These are phyloP conservation scores for Aurinia saxatilis DNA, from an alignment of 345 rosid species.

Conservation along the genomic window DNA sequence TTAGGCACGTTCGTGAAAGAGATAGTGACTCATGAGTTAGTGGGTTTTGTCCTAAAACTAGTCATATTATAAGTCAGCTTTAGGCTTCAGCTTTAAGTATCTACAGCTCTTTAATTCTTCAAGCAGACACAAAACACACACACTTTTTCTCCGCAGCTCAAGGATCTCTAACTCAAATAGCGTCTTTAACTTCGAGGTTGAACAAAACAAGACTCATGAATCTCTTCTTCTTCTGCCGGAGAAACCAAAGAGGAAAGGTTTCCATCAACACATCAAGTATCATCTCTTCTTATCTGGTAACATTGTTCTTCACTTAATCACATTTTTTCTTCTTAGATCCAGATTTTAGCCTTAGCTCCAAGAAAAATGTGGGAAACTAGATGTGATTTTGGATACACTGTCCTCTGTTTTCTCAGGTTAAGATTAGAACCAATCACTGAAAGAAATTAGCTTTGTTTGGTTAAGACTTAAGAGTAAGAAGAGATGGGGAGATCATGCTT, in stretches of 20 bases:
- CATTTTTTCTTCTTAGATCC: not conserved
- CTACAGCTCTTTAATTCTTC: conserved; percentile 23
- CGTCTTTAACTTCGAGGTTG: not conserved
- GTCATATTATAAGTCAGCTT: conserved; percentile 9
- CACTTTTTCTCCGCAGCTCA: conserved; percentile 19
- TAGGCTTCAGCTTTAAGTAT: conserved; percentile 20
- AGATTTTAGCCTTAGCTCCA: not conserved
- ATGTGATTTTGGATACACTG: not conserved
- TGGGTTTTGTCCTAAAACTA: conserved; percentile 22
- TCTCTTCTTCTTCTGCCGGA: conserved; percentile 5
- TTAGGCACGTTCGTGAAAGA: conserved; percentile 21
- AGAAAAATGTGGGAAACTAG: not conserved
- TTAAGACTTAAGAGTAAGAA: not conserved
- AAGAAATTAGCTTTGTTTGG: too few species aligned
- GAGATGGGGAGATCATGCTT: conserved; percentile 47
- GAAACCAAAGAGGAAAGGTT: conserved; percentile 17
- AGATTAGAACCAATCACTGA: conserved; percentile 5
- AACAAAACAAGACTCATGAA: conserved; percentile 7
- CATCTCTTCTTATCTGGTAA: conserved; percentile 17
- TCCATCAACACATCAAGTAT: conserved; percentile 7
- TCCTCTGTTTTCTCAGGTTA: conserved; percentile 9
- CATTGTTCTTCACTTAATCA: not conserved
- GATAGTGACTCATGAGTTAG: not conserved
- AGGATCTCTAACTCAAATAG: conserved; percentile 25
- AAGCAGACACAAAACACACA: conserved; percentile 13